A percentile compares a stretch with the other conserved stretches of the same genome.
phyloP scores from a whole-genome alignment of 768 basidiomycete species.

The Lentinula detonsa region DNA sequence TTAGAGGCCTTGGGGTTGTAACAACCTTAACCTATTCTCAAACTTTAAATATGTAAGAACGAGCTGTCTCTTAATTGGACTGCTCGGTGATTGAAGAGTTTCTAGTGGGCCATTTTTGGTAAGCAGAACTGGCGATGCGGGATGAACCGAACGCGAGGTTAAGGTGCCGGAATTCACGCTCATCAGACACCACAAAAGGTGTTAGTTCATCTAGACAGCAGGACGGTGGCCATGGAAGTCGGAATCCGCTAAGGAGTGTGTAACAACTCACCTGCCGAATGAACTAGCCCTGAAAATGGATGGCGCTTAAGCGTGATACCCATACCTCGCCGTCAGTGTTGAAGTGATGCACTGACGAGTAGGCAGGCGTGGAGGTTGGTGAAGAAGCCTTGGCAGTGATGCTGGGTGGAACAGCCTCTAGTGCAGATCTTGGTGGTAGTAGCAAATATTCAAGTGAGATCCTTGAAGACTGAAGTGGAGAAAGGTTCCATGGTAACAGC shows the following conservation, averaged over 20 bases:
- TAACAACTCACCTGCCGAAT: slow-evolving; percentile 89
- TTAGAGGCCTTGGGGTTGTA: slow-evolving; percentile 88
- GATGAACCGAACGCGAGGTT: slow-evolving; percentile 66
- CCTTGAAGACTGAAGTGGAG: slow-evolving; percentile 86
- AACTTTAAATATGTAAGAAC: slow-evolving; percentile 85
- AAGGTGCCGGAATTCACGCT: slow-evolving; percentile 79
- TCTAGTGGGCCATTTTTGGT: slow-evolving; percentile 78
- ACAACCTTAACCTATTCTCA: slow-evolving; percentile 82
- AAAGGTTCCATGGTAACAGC: slow-evolving; percentile 85
- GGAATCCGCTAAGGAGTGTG: slow-evolving; percentile 83
- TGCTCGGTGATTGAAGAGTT: slow-evolving; percentile 79
- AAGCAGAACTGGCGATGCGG: slow-evolving; percentile 66
- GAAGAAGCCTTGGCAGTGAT: slow-evolving; percentile 76
- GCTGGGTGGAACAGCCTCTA: slow-evolving; percentile 71
- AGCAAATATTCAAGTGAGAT: slow-evolving; percentile 86
- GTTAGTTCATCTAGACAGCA: slow-evolving; percentile 87
- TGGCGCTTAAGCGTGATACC: slow-evolving; percentile 85
- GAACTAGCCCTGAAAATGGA: slow-evolving; percentile 90
- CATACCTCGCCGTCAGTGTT: slow-evolving; percentile 77
- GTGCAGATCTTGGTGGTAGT: slow-evolving; percentile 87
- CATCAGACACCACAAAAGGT: slow-evolving; percentile 83
- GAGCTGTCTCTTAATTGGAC: slow-evolving; percentile 78
- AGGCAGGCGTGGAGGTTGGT: slow-evolving; percentile 75
- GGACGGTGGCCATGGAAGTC: slow-evolving; percentile 86
- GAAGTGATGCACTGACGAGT: slow-evolving; percentile 67